Evolutionary conservation across 2,329 filamentous ascomycete genomes (phyloP).

Genomic region (Colletotrichum chlorophyti): DNA sequence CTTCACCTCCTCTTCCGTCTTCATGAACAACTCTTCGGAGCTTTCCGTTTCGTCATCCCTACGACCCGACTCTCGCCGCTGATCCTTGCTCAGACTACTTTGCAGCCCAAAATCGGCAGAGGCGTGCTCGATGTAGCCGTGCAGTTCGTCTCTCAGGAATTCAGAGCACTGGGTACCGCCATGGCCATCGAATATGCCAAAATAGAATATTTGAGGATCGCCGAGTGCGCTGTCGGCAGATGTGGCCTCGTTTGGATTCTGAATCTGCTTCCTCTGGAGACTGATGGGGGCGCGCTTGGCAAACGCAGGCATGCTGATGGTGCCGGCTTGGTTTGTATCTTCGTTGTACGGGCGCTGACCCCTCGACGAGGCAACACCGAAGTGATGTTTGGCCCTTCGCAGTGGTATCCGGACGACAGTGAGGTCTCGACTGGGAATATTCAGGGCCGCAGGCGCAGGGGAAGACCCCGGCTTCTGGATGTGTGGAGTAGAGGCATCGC

Average conservation of each 20-base stretch:
- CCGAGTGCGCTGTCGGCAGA: constrained; percentile 80
- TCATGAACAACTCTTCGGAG: constrained; percentile 50
- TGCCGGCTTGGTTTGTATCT: constrained; percentile 92
- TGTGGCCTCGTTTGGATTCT: constrained; percentile 64
- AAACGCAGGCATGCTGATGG: constrained; percentile 91
- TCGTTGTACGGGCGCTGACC: constrained; percentile 91
- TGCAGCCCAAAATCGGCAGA: constrained; percentile 77
- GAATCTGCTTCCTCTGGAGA: constrained; percentile 51
- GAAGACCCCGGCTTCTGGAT: constrained; percentile 59
- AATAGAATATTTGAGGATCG: constrained; percentile 97
- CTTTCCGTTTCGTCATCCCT: constrained; percentile 42
- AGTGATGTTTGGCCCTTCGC: constrained; percentile 94
- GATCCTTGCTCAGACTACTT: constrained; percentile 70
- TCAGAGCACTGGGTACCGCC: constrained; percentile 88
- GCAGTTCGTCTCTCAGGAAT: constrained; percentile 83
- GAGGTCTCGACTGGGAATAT: constrained; percentile 73
- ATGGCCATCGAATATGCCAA: constrained; percentile 95
- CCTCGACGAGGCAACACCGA: constrained; percentile 79
- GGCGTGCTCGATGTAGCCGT: constrained; percentile 86
- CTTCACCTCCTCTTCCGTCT: constrained; percentile 54
- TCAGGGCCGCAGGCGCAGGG: constrained; percentile 64
- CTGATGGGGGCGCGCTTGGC: constrained; percentile 80
- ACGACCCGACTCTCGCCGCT: constrained; percentile 35
- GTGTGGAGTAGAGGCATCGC: constrained; percentile 83
- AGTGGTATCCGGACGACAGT: constrained; percentile 96